Conservation (phyloP, 345 rosid species). For the Eucalyptus virginea region DNA sequence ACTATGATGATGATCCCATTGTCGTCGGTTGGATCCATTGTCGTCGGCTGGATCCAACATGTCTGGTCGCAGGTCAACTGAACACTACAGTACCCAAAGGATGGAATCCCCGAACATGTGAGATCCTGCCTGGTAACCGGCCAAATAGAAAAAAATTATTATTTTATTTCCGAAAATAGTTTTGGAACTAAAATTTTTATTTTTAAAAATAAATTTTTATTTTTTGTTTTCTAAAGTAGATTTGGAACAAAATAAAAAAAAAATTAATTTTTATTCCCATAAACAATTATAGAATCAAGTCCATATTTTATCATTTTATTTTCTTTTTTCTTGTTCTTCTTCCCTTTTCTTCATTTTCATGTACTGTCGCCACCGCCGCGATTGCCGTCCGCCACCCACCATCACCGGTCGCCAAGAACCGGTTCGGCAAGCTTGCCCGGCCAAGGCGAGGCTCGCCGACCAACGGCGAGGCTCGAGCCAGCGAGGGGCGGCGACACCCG, state of each 20-base stretch:
- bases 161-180: rapidly evolving
- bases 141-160: rapidly evolving
- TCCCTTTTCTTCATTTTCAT: too few species aligned
- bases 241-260: too few species aligned
- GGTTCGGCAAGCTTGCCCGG: rapidly evolving
- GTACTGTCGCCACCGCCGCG: rapidly evolving
- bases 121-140: rapidly evolving
- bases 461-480: too few species aligned
- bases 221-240: rapidly evolving
- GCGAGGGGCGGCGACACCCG: rapidly evolving
- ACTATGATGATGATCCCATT: neutral
- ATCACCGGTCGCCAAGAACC: rapidly evolving
- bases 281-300: rapidly evolving
- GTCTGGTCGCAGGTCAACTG: neutral
- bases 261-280: rapidly evolving
- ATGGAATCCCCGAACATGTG: neutral
- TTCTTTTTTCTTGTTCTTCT: too few species aligned
- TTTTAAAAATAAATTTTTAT: rapidly evolving
- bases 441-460: too few species aligned
- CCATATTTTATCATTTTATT: too few species aligned
- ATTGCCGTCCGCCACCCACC: too few species aligned
- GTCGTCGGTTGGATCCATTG: neutral
- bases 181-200: too few species aligned
- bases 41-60: neutral
- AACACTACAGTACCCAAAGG: neutral